phyloP scores from a whole-genome alignment of 768 basidiomycete genomes.

The Asterophora parasitica region DNA sequence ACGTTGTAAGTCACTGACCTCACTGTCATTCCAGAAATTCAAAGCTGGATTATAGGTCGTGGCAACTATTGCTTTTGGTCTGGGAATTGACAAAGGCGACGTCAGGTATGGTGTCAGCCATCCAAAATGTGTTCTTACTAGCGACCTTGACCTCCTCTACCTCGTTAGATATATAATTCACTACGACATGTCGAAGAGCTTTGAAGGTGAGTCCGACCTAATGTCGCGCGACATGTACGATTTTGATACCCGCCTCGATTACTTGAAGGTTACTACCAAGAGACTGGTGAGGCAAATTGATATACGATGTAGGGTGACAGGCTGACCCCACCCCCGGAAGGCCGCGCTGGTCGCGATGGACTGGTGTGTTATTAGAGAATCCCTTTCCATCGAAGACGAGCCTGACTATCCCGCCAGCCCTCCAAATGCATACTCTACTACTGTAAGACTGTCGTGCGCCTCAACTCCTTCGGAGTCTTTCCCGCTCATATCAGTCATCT shows the following conservation, averaged over 20 bases:
- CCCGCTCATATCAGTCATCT: not conserved
- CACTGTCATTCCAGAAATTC: not conserved
- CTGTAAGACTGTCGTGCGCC: constrained; percentile 39
- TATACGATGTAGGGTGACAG: not conserved
- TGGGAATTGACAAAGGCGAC: constrained; percentile 82
- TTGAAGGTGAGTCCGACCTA: constrained; percentile 64
- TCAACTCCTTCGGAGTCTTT: not conserved
- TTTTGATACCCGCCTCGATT: constrained; percentile 1
- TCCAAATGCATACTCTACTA: constrained; percentile 82
- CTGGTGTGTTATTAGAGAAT: constrained; percentile 35
- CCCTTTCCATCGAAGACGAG: not conserved
- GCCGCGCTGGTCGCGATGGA: constrained; percentile 78
- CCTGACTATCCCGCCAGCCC: constrained; percentile 40
- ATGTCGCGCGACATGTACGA: not conserved
- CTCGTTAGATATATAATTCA: constrained; percentile 65
- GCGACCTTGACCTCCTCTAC: not conserved
- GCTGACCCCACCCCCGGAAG: constrained; percentile 29
- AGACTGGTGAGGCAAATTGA: constrained; percentile 54
- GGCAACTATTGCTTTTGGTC: constrained; percentile 80
- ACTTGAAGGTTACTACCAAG: constrained; percentile 74
- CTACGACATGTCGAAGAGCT: constrained; percentile 77
- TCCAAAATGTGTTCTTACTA: not conserved
- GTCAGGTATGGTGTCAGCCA: constrained; percentile 43
- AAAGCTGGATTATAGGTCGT: constrained; percentile 44
- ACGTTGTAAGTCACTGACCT: constrained; percentile 44